phyloP scores from a whole-genome alignment of 2,329 filamentous ascomycete species.

The Exophiala viscosa region DNA sequence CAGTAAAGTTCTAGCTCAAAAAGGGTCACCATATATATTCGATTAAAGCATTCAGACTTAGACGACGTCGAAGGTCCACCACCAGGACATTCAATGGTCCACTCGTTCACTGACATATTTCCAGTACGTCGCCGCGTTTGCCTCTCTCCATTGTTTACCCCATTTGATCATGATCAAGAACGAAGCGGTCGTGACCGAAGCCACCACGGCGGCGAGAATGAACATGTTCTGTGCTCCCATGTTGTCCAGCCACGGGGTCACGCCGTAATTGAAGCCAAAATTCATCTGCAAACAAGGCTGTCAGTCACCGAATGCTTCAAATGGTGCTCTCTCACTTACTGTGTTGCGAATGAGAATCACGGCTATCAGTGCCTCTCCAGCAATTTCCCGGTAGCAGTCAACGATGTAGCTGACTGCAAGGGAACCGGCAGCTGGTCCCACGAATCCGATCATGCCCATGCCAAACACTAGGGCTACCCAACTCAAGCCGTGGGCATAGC shows the following conservation, averaged over 20 bases:
- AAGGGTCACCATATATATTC: too few species aligned
- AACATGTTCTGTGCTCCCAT: not conserved
- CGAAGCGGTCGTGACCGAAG: not conserved
- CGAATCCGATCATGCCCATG: not conserved
- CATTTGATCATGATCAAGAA: constrained; percentile 1
- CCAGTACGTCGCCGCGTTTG: not conserved
- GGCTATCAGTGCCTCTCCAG: not conserved
- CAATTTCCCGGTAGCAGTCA: not conserved
- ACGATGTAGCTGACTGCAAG: not conserved
- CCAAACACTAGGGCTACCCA: constrained; percentile 1
- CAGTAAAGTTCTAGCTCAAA: too few species aligned
- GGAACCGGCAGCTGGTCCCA: not conserved
- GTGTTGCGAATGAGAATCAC: constrained; percentile 3
- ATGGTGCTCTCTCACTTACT: not conserved
- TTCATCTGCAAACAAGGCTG: not conserved
- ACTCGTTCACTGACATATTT: not conserved
- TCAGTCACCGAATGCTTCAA: not conserved
- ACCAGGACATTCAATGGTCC: too few species aligned
- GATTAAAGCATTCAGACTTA: too few species aligned
- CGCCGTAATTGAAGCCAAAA: constrained; percentile 2
- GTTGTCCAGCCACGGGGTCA: not conserved
- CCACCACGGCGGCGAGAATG: not conserved
- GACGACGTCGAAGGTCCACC: too few species aligned
- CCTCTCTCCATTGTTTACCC: not conserved
- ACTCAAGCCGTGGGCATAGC: not conserved